Evolutionary conservation across 1,284 basidiomycete genomes (phyloP), one percentile per base, ranked within the genome.

Genomic region (Microbotryum silenes-acaulis): DNA sequence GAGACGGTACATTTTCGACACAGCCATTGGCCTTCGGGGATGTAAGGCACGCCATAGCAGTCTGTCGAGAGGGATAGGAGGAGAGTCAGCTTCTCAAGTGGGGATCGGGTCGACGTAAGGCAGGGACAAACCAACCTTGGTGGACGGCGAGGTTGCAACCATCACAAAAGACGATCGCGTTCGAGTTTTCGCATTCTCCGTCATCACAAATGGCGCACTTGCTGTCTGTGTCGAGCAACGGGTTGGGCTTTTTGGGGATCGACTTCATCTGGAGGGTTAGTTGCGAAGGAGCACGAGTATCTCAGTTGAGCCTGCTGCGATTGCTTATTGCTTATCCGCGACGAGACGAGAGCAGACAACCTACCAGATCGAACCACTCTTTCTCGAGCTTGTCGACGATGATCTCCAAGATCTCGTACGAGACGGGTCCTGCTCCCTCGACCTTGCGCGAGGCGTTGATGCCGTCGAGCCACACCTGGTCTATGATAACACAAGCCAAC

Each of bases 161-260:
- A 74, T 99, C 96, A 75, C 96, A 99, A 74, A 98, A 99, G 20
- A 99, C 94, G 69, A 98, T 99, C 7, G 93, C 96, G 74, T 98
- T 99, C 62, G 88, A 90, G 74, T 97, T 97, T 77, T 99, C 96
- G 67, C 92, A 94, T 72, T 99, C 96, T 4, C 91, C 90, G 73
- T 98, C 94, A 71, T 98, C 94, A 73, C 96, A 98, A 56, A 99
- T 89, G 4, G 91, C 89, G 74, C 96, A 99, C 1, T 89, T 90
- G 3, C 91, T 91, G 73, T 96, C 93, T 77, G 96, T 91, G 1
- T 87, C 89, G 0, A 89, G 89, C 70, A 93, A 78, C 1, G 84
- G 86, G 62, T 85, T 79, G 71, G 88, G 86, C 1, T 86, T 84
- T 74, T 93, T 91, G 0, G 89, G 90, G 20, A 94, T 84, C 64